Evolutionary conservation across 139 green algal genomes (phyloP), one percentile per base, ranked within the genome.

Genomic region (Spirogloea muscicola): DNA sequence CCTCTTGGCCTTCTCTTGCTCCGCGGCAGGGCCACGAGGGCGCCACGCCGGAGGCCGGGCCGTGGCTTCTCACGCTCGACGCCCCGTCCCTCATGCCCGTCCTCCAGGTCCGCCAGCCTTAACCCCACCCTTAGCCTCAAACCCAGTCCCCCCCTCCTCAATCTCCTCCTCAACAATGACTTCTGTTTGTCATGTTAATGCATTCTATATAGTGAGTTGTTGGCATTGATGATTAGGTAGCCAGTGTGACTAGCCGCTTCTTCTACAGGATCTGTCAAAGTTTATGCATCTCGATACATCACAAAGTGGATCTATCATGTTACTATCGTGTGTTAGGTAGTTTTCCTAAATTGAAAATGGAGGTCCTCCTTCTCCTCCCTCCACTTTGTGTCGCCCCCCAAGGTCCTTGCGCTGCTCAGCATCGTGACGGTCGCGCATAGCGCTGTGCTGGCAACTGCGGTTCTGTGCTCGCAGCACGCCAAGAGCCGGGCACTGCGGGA

Each of bases 1-100:
- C 9, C n/a, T 51, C 31, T 10, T 27, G n/a, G 25, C 4, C n/a
- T 29, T 75, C n/a, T 67, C 7, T 3, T 67, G 58, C 34, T n/a
- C 43, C 49, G 43, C 5, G 13, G 18, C 67, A 76, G 70, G 70
- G 70, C 25, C 41, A 79, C 37, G 70, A 79, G 27, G 70, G 70
- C 37, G 70, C 70, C 3, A 79, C 70, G 1, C 44, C 82, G 13
- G 82, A 86, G 66, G 64, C 72, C 0, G 93, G 93, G 0, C 93
- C 93, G 25, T 97, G 93, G 92, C 76, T 96, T 9, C 85, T 98
- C 76, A 98, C 92, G 0, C 87, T 98, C 34, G 93, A 98, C 86
- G 88, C 94, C 58, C 93, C 93, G 33, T 91, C 75, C 46, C 96
- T 94, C 85, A 76, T 91, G 25, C 87, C 92, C 0, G 84, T 98